A percentile compares a stretch with the other conserved stretches of the same genome.
These are phyloP conservation scores for Cystobasidium tubakii DNA, from an alignment of 768 basidiomycete genomes.

Conservation along the genomic window DNA sequence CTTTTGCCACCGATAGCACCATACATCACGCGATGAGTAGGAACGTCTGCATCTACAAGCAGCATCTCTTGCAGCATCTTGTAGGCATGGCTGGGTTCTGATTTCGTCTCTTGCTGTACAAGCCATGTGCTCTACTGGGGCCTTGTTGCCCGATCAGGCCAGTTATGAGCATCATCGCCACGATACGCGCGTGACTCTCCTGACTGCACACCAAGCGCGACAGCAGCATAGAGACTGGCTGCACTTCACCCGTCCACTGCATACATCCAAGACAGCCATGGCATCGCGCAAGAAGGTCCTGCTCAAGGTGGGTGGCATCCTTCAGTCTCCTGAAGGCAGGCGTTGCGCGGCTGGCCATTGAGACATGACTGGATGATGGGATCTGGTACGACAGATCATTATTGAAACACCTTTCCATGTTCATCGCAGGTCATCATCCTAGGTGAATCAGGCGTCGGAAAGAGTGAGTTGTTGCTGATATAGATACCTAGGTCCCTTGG, in stretches of 20 bases:
- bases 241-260: background rate
- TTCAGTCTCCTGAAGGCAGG: too few species aligned
- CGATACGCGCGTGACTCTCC: background rate
- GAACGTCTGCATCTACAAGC: too few species aligned
- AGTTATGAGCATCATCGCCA: too few species aligned
- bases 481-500: conserved; percentile 18
- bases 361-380: conserved; percentile 35
- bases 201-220: background rate
- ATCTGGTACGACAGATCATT: background rate
- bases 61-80: too few species aligned
- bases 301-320: conserved; percentile 51
- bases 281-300: conserved; percentile 53
- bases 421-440: conserved; percentile 86
- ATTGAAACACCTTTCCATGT: background rate
- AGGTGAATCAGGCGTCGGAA: conserved; percentile 59
- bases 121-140: too few species aligned
- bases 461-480: background rate
- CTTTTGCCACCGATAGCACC: background rate
- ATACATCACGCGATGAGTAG: too few species aligned
- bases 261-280: conserved; percentile 56
- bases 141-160: too few species aligned
- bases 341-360: too few species aligned
- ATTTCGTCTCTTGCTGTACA: too few species aligned
- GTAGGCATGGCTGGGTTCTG: too few species aligned
- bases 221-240: background rate